Evolutionary conservation across 306 rosid genomes (phyloP).

Genomic region (Delonix regia): DNA sequence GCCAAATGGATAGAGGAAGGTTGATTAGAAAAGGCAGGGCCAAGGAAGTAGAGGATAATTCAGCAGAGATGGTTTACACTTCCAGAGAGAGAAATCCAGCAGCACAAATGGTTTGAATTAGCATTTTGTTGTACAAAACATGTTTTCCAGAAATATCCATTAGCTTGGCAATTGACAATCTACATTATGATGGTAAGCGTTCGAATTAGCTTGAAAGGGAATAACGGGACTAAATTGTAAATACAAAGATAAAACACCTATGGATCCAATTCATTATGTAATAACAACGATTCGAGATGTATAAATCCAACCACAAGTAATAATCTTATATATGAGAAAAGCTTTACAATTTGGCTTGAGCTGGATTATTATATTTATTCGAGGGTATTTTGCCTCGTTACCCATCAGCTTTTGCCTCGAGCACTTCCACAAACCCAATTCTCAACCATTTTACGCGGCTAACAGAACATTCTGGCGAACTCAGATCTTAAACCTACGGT

Average conservation of each 20-base stretch:
- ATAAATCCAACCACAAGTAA: too few species aligned
- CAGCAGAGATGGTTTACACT: not conserved
- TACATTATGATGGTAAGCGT: not conserved
- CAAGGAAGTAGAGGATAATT: not conserved
- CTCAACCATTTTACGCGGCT: too few species aligned
- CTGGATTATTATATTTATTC: too few species aligned
- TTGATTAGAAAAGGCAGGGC: conserved; percentile 2
- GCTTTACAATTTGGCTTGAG: too few species aligned
- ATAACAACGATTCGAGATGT: too few species aligned
- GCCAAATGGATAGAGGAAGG: conserved; percentile 1
- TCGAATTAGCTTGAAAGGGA: not conserved
- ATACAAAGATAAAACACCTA: not conserved
- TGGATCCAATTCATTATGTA: not conserved
- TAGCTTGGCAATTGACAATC: not conserved
- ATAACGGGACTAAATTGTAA: not conserved
- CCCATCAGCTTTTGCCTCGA: too few species aligned
- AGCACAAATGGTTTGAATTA: not conserved
- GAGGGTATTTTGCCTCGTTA: not conserved
- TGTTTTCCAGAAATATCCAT: not conserved
- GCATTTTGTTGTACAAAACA: conserved; percentile 10
- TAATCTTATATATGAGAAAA: too few species aligned
- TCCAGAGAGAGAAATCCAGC: not conserved
- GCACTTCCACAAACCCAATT: too few species aligned
- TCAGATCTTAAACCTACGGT: too few species aligned
- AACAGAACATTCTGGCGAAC: too few species aligned